Evolutionary conservation across 169 alveolate species (phyloP).

Genomic region (Eimeria falciformis): DNA sequence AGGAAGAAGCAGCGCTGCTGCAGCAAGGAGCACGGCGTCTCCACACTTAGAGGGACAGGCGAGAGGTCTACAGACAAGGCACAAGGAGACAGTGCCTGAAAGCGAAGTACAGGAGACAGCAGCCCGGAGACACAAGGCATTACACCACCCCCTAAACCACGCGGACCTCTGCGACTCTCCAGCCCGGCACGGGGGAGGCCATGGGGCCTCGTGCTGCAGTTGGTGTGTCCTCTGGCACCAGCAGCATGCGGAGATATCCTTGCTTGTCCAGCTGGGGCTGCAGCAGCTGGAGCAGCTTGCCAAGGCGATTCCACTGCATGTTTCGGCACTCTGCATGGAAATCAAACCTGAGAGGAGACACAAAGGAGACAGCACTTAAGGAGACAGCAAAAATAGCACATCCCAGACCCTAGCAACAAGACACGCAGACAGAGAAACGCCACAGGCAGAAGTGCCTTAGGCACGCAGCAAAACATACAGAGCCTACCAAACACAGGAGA

Average conservation of each 20-base stretch:
- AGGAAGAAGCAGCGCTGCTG: background rate
- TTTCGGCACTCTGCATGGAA: constrained; percentile 93
- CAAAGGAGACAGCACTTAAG: too few species aligned
- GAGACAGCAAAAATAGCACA: too few species aligned
- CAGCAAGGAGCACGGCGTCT: background rate
- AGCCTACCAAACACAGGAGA: too few species aligned
- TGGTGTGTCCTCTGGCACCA: constrained; percentile 39
- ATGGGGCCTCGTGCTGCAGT: constrained; percentile 18
- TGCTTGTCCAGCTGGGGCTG: constrained; percentile 70
- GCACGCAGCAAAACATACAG: too few species aligned
- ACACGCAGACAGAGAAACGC: too few species aligned
- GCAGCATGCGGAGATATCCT: constrained; percentile 44
- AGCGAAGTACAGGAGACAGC: background rate
- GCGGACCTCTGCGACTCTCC: constrained; percentile 46
- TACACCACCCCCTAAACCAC: too few species aligned
- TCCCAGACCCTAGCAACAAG: too few species aligned
- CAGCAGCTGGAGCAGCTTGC: constrained; percentile 82
- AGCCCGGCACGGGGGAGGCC: constrained; percentile 42
- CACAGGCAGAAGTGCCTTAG: too few species aligned
- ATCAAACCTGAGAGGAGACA: constrained; percentile 97
- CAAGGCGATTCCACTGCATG: constrained; percentile 91
- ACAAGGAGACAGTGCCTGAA: background rate
- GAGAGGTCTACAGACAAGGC: background rate
- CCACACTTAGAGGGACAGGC: background rate
- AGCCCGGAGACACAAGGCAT: too few species aligned